Evolutionary conservation across 805 yeast species (phyloP).

Genomic region (Zygotorulaspora sp.): DNA sequence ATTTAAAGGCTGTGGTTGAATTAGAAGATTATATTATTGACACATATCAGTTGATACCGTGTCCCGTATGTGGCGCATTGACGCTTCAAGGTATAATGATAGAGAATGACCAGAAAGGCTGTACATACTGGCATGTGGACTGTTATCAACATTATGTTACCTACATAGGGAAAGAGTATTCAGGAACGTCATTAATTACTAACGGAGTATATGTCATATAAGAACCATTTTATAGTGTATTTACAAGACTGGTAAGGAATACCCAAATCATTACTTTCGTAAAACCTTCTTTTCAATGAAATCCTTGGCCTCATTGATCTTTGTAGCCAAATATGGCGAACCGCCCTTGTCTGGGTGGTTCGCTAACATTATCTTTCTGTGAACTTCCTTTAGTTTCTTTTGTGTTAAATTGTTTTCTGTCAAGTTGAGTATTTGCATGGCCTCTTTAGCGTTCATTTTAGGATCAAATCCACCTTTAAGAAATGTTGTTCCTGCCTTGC

Average conservation of each 20-base stretch:
- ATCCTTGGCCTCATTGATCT: constrained; percentile 87
- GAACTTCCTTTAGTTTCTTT: constrained; percentile 73
- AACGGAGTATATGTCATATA: constrained; percentile 25
- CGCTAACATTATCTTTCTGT: constrained; percentile 81
- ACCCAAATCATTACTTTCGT: constrained; percentile 13
- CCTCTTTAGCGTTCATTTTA: constrained; percentile 89
- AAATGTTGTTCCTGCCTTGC: constrained; percentile 50
- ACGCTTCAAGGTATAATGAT: constrained; percentile 29
- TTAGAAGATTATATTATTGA: constrained; percentile 23
- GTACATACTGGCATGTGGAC: constrained; percentile 28
- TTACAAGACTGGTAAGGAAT: constrained; percentile 5
- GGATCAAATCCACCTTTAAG: constrained; percentile 84
- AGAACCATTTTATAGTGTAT: constrained; percentile 5
- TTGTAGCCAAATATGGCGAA: constrained; percentile 81
- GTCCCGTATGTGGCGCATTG: constrained; percentile 23
- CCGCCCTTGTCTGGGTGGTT: constrained; percentile 97
- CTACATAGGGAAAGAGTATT: constrained; percentile 26
- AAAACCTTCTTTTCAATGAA: constrained; percentile 33
- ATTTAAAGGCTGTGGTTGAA: constrained; percentile 26
- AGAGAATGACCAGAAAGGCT: constrained; percentile 9
- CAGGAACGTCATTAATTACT: constrained; percentile 13
- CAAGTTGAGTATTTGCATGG: constrained; percentile 74
- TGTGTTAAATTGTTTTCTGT: constrained; percentile 60
- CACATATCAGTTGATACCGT: constrained; percentile 17
- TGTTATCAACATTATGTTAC: constrained; percentile 31